A percentile compares a stretch with the other conserved stretches of the same genome.
Evolutionary conservation across 75 land plant species (phyloP).

Genomic region (Ceratopteris richardii): DNA sequence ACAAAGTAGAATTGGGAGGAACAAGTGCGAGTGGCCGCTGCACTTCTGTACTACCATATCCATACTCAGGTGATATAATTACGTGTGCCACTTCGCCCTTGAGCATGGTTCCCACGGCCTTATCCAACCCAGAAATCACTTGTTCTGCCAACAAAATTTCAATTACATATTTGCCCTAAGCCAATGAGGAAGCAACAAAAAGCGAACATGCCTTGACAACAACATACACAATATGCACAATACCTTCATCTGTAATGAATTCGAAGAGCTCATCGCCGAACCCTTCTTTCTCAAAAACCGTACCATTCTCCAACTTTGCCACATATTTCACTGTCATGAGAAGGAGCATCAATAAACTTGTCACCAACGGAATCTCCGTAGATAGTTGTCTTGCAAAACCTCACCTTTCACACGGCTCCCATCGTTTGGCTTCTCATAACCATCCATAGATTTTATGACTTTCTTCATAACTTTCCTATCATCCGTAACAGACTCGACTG

Average conservation of each 20-base stretch:
- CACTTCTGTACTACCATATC: slow-evolving; percentile 39
- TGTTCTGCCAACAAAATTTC: slow-evolving; percentile 29
- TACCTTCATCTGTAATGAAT: slow-evolving; percentile 69
- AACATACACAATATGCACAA: not conserved
- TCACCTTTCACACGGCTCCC: slow-evolving; percentile 45
- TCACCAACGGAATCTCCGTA: no score
- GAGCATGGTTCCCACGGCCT: slow-evolving; percentile 59
- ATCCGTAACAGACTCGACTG: slow-evolving; percentile 50
- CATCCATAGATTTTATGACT: slow-evolving; percentile 42
- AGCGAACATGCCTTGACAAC: no score
- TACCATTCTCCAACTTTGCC: slow-evolving; percentile 64
- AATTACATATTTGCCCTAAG: no score
- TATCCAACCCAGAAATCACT: slow-evolving; percentile 61
- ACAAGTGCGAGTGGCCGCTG: slow-evolving; percentile 37
- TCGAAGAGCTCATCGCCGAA: slow-evolving; percentile 29
- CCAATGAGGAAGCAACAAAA: no score
- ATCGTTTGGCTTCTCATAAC: slow-evolving; percentile 41
- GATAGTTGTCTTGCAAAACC: slow-evolving; percentile 2
- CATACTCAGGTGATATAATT: slow-evolving; percentile 58
- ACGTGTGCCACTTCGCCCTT: slow-evolving; percentile 58
- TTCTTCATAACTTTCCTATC: slow-evolving; percentile 52
- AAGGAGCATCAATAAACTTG: not conserved
- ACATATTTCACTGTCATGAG: slow-evolving; percentile 37
- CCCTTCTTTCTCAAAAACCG: slow-evolving; percentile 59
- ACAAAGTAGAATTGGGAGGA: slow-evolving; percentile 48